A percentile compares a stretch with the other conserved stretches of the same genome.
These are phyloP conservation scores for Serendipita sp. DNA, from an alignment of 1,284 basidiomycete genomes.

Conservation along the genomic window DNA sequence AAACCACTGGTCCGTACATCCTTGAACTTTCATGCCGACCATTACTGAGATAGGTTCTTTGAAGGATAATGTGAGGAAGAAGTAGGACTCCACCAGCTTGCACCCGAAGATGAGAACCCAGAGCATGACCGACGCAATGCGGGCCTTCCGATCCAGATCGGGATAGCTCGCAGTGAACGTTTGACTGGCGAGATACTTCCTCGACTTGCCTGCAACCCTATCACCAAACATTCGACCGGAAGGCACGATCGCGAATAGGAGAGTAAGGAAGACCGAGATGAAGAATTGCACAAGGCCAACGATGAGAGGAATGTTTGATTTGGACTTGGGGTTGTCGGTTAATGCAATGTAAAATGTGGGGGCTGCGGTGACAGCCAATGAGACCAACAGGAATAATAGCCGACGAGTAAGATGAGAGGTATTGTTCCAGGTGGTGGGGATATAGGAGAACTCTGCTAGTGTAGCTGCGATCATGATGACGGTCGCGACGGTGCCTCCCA, in stretches of 20 bases:
- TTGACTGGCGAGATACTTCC: conserved; percentile 90
- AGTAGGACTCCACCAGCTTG: conserved; percentile 91
- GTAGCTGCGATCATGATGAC: conserved; percentile 90
- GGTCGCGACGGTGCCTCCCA: conserved; percentile 82
- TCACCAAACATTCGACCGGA: conserved; percentile 93
- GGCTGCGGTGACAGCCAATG: conserved; percentile 70
- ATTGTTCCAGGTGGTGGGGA: conserved; percentile 95
- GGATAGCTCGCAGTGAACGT: conserved; percentile 94
- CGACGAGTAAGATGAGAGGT: conserved; percentile 84
- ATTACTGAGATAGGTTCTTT: conserved; percentile 78
- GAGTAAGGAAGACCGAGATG: conserved; percentile 67
- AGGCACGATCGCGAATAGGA: conserved; percentile 76
- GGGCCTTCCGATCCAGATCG: conserved; percentile 39
- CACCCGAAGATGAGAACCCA: conserved; percentile 88
- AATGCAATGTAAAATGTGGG: conserved; percentile 84
- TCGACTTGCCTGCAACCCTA: conserved; percentile 79
- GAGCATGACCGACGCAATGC: conserved; percentile 59
- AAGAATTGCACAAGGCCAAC: conserved; percentile 87
- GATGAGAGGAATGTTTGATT: conserved; percentile 57
- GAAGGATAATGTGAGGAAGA: conserved; percentile 90
- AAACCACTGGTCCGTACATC: conserved; percentile 72
- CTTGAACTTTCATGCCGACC: conserved; percentile 85
- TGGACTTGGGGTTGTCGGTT: conserved; percentile 56
- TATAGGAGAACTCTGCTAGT: conserved; percentile 84
- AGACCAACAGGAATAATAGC: conserved; percentile 70